These are phyloP conservation scores for Solanum ossicruentum DNA, from an alignment of 257 asterid species.

Conservation along the genomic window DNA sequence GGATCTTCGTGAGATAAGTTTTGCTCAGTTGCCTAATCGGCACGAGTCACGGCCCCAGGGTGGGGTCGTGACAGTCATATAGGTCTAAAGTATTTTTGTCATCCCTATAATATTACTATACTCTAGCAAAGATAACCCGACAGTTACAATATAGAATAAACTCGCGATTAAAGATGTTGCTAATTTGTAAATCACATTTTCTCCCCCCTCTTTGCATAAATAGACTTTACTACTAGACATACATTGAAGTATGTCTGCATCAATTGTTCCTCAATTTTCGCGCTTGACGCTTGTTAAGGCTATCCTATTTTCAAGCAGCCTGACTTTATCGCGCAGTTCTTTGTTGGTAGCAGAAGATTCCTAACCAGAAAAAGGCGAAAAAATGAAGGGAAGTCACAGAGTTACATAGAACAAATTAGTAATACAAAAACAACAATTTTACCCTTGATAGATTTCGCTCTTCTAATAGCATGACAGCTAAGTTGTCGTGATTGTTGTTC, in stretches of 20 bases:
- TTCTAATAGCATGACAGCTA: conserved; percentile 12
- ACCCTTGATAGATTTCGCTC: conserved; percentile 38
- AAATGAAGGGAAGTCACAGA: background rate
- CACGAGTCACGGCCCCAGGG: no score
- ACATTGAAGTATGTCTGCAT: background rate
- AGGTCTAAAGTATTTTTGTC: background rate
- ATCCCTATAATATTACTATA: background rate
- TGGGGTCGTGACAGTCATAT: no score
- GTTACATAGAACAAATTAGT: background rate
- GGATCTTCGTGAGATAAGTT: no score
- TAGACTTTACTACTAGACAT: background rate
- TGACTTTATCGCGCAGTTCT: conserved; percentile 29
- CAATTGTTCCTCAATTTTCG: background rate
- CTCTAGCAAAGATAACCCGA: background rate
- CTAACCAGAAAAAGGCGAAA: background rate
- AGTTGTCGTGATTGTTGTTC: conserved; percentile 21
- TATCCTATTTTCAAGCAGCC: conserved; percentile 9
- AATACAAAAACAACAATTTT: background rate
- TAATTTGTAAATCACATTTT: background rate
- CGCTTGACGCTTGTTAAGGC: background rate
- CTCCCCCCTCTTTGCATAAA: background rate
- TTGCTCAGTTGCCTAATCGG: no score
- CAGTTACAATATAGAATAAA: no score
- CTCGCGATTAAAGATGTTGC: background rate
- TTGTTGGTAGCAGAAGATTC: conserved; percentile 40